Conservation (phyloP, 140 eudicot genomes). For the Eryngium alpinum region DNA sequence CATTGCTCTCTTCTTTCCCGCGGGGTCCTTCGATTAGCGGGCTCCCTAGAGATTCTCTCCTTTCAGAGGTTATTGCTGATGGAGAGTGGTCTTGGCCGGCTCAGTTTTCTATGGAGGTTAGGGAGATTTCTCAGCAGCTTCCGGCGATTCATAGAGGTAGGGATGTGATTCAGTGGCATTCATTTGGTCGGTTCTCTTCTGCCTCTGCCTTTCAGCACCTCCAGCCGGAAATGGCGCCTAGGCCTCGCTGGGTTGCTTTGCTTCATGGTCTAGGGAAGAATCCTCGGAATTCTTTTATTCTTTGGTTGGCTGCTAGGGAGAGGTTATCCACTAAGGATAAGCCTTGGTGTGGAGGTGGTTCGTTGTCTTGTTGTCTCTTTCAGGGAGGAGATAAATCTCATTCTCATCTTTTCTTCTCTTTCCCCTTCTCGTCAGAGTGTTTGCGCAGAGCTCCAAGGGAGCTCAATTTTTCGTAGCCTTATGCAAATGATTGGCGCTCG, state of each 20-base stretch:
- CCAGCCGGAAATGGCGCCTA: not conserved
- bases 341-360: no score
- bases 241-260: not conserved
- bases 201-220: not conserved
- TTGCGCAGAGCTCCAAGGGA: no score
- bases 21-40: not conserved
- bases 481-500: no score
- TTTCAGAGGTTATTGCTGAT: not conserved
- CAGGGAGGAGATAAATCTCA: no score
- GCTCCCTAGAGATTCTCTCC: not conserved
- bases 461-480: no score
- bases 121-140: not conserved
- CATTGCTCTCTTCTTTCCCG: not conserved
- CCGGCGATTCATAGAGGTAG: not conserved
- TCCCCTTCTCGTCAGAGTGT: no score
- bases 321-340: no score
- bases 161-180: not conserved
- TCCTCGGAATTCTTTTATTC: no score
- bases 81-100: not conserved
- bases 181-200: not conserved
- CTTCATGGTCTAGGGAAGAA: not conserved
- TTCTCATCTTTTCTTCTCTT: no score
- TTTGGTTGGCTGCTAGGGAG: no score
- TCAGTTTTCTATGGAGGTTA: not conserved
- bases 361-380: no score